Base-by-base conservation (phyloP, 2,329 filamentous ascomycete genomes). In the Ceratocystis variospora region DNA sequence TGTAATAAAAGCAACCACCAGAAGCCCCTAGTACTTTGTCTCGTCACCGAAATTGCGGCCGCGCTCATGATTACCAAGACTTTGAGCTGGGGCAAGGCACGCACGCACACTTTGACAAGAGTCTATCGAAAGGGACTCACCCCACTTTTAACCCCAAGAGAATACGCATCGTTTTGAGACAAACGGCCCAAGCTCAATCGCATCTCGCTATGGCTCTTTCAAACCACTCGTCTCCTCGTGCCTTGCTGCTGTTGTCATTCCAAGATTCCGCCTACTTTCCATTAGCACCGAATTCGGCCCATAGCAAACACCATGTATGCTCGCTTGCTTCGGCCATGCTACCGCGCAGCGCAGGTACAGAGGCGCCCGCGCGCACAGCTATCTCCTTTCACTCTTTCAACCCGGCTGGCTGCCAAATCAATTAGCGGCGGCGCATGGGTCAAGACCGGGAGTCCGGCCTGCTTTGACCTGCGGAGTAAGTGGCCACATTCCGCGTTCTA, bases 401-500 rank as follows among this genome's bases (percentile, higher is more conserved):
- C 1, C 37, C 59, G 15, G 31, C 3, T 33, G 10, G 3, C 33
- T 41, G 3, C 37, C 12, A 48, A n/a, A 2, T 25, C 12, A 2
- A 50, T 25, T 46, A 63, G 25, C 25, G 44, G 25, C 17, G 50
- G 61, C 61, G 61, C 61, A 5, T 63, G 61, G 61, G 61, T 2
- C 28, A 63, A 63, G 61, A 22, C 61, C n/a, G 61, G 61, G n/a
- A 45, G 71, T 74, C n/a, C 77, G 76, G 76, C 62, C 8, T 74
- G 73, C 15, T 73, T 76, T 64, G 77, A 78, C 67, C 70, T 78
- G 33, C 71, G 77, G 68, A 78, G 77, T 78, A 70, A 70, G 75
- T 68, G 7, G 15, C 15, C 19, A n/a, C 37, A 12, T 37, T 31
- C 17, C 17, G 55, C 22, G 31, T 5, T 19, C 7, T 8, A 37